phyloP scores from a whole-genome alignment of 169 alveolate genomes.

The Eimeria maxima region DNA sequence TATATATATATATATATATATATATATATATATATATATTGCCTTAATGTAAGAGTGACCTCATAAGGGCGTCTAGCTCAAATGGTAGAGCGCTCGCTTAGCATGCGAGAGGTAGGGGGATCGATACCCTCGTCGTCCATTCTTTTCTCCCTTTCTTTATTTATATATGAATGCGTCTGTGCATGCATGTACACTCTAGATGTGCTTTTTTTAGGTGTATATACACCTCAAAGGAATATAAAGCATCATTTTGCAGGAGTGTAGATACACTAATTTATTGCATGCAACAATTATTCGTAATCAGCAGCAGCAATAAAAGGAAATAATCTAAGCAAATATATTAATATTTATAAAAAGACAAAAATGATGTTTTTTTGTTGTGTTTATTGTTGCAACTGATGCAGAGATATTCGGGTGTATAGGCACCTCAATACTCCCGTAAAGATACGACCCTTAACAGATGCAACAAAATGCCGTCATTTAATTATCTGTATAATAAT shows the following conservation, averaged over 20 bases:
- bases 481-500: not conserved
- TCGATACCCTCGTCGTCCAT: slow-evolving; percentile 99
- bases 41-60: no score
- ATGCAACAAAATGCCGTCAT: no score
- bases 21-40: not conserved
- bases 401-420: not conserved
- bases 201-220: not conserved
- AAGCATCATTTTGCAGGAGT: no score
- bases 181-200: not conserved
- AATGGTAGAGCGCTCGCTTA: slow-evolving; percentile 99
- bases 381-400: not conserved
- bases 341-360: not conserved
- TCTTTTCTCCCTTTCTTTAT: not conserved
- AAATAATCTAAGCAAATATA: no score
- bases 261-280: no score
- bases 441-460: not conserved
- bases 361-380: not conserved
- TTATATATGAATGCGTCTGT: no score
- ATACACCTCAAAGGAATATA: no score
- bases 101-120: slow-evolving; percentile 99
- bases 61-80: no score
- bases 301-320: not conserved
- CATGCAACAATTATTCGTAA: no score
- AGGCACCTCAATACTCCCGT: not conserved
- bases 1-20: not conserved